phyloP scores from a whole-genome alignment of 441 rosid genomes.

The Gossypium schwendimanii region DNA sequence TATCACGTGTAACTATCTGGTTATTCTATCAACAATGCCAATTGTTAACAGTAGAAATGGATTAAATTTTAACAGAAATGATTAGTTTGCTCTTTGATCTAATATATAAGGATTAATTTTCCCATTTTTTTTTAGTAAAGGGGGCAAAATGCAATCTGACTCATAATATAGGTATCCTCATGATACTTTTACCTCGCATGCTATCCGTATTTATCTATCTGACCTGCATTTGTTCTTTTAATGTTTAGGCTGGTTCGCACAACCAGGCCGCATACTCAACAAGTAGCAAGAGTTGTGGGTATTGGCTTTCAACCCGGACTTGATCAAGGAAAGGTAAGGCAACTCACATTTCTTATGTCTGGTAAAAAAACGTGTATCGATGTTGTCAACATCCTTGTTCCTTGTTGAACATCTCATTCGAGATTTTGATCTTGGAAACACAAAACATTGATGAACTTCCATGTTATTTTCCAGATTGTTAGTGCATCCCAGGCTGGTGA shows the following conservation, averaged over 20 bases:
- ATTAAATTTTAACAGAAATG: too few species aligned
- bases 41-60: too few species aligned
- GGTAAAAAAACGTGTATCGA: background rate
- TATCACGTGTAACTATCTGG: too few species aligned
- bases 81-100: too few species aligned
- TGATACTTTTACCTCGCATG: too few species aligned
- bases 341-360: background rate
- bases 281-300: conserved; percentile 76
- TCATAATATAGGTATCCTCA: too few species aligned
- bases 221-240: background rate
- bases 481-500: conserved; percentile 99
- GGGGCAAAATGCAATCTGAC: too few species aligned
- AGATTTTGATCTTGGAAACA: background rate
- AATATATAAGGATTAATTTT: too few species aligned
- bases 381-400: background rate
- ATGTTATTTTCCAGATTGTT: conserved; percentile 49
- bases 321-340: conserved; percentile 70
- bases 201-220: background rate
- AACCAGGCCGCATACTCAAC: conserved; percentile 61
- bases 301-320: conserved; percentile 96
- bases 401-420: background rate
- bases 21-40: too few species aligned
- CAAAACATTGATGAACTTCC: background rate
- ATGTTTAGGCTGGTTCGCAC: conserved; percentile 63
- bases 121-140: too few species aligned